Base-by-base conservation (phyloP, 2,329 filamentous ascomycete species). In the Colletotrichum trifolii region DNA sequence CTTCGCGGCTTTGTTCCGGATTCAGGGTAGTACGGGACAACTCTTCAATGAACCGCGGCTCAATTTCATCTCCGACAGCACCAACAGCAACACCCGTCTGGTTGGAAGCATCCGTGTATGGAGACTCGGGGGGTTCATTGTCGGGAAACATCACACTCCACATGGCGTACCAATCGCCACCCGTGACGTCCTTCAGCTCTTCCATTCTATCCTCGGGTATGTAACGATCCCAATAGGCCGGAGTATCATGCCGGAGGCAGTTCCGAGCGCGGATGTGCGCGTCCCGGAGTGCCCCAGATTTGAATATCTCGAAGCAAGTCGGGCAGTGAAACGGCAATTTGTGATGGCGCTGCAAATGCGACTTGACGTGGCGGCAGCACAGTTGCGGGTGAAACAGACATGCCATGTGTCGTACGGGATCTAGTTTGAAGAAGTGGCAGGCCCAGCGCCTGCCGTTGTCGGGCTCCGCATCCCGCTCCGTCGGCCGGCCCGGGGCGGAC, bases 121-220 rank as follows among this genome's bases (percentile, higher is more conserved):
- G 68, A 12, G 70, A 71, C 6, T 47, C 55, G 11, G 71, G 71
- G 2, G 48, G 67, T 3, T 58, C 54, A 3, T 52, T 52, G 8
- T 58, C 65, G 2, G 63, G 56, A 45, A 73, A 73, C 2, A 75
- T 38, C 8, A 69, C 67, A 4, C 70, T 59, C 66, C 70, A 74
- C 3, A 74, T 70, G 6, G 67, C 65, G 54, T 71, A 73, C 73
- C 73, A 75, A 25, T 73, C 68, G n/a, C 60, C 69, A 6, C 67
- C 67, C 53, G 17, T 66, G 61, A 17, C 60, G 15, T 34, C 43
- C 1, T 57, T 45, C 6, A 73, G 67, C 13, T 64, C 39, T 15
- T 34, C 57, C 34, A 65, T 68, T 38, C 71, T 69, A 15, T 68
- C 69, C 7, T 71, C 67, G 5, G 70, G 69, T 8, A 74, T 71